phyloP scores from a whole-genome alignment of 2,329 filamentous ascomycete species.

The Diaporthe amygdali region DNA sequence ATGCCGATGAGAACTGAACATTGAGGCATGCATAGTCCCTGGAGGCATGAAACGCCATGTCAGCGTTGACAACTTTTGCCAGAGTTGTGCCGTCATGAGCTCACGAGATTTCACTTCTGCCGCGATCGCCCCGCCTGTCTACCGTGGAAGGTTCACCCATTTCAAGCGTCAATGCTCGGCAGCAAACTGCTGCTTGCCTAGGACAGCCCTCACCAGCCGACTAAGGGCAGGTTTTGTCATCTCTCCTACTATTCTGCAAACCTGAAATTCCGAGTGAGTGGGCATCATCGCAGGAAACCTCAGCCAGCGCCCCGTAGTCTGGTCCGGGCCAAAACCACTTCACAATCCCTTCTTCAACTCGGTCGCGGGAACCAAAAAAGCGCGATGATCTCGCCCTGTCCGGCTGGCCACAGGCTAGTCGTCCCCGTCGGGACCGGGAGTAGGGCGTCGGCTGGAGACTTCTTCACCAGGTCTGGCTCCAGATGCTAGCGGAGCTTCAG shows the following conservation, averaged over 20 bases:
- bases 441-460: background rate
- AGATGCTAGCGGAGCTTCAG: background rate
- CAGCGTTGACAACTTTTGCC: background rate
- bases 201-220: background rate
- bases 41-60: conserved; percentile 20
- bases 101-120: background rate
- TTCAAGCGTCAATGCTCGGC: background rate
- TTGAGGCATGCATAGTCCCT: conserved; percentile 20
- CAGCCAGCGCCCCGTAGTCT: background rate
- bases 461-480: background rate
- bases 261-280: background rate
- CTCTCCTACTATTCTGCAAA: background rate
- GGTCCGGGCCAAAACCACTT: background rate
- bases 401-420: background rate
- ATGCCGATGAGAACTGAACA: conserved; percentile 8
- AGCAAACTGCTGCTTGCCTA: background rate
- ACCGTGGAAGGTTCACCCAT: background rate
- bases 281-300: background rate
- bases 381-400: background rate
- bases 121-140: background rate
- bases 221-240: background rate
- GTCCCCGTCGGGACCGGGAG: background rate
- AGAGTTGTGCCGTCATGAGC: background rate
- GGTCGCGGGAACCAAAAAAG: conserved; percentile 20
- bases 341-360: background rate